Base-by-base conservation (phyloP, 2,329 filamentous ascomycete genomes). In the Curvularia spicifera region DNA sequence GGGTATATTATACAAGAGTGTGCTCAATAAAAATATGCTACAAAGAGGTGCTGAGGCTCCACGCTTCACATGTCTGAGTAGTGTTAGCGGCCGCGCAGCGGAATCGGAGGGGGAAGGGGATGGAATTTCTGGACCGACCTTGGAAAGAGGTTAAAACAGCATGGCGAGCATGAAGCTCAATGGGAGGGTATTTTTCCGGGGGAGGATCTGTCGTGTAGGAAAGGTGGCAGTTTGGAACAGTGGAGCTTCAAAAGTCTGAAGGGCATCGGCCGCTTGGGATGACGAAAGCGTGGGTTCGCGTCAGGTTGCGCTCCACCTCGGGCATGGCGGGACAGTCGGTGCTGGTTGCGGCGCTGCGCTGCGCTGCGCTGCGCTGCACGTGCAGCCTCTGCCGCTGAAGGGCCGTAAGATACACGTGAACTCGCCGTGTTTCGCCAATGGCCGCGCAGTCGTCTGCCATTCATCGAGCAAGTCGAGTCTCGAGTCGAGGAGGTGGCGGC, bases 181-280 rank as follows among this genome's bases (percentile, higher is more conserved):
- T 24, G 40, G 8, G 35, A 24, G 35, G 12, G 54, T 58, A 55
- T 58, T 59, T 64, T 63, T 64, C 62, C 53, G 55, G 56, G 55
- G 57, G 49, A 53, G 45, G 46, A 22, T 33, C n/a, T 52, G 51
- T 28, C 18, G 37, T 51, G 52, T 39, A 44, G 56, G 39, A 60
- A 53, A 44, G 33, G 33, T 58, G 53, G 57, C 33, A 56, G 55
- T 51, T 42, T 43, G 37, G 48, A 56, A 53, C 45, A 57, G 63
- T 61, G 60, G 63, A 65, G 57, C 59, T 45, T 54, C 59, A 64
- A 63, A 44, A 66, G 57, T 66, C 59, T 62, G 59, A 60, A 54
- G 50, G n/a, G 47, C 58, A 57, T 57, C 56, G 35, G 51, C 52
- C 60, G 42, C 51, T 53, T 52, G 50, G 22, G 51, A 57, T 57